Percentiles rank a stretch among this genome's conserved stretches.
Conservation (phyloP, 176 grass and related monocot species). For the Triticum urartu region DNA sequence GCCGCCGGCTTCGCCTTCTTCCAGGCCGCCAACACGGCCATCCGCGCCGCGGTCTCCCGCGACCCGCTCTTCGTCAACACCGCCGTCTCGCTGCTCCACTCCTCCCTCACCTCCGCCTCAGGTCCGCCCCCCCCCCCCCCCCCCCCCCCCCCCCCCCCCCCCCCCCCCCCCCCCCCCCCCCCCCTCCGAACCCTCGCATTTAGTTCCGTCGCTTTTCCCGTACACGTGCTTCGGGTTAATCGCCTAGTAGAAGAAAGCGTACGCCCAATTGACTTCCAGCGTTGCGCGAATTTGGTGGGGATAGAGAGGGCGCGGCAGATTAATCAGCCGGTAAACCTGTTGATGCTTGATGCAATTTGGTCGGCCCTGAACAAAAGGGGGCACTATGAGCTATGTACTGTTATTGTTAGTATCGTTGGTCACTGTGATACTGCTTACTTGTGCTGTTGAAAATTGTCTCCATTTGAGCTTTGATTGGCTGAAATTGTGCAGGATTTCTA, state of each 20-base stretch:
- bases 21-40: constrained; percentile 69
- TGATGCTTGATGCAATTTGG: background rate
- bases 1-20: constrained; percentile 84
- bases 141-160: background rate
- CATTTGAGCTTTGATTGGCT: constrained; percentile 7
- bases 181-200: background rate
- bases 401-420: background rate
- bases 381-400: background rate
- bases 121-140: no score
- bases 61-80: constrained; percentile 92
- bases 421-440: background rate
- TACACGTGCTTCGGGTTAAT: background rate
- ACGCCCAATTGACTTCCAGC: background rate
- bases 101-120: constrained; percentile 68
- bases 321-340: background rate
- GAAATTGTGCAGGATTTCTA: background rate
- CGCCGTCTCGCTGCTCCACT: constrained; percentile 85
- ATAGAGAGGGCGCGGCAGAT: background rate
- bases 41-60: constrained; percentile 62
- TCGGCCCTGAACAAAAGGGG: background rate
- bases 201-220: constrained; percentile 8
- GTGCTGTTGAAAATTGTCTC: background rate
- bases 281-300: background rate
- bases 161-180: background rate
- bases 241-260: background rate